Percentiles rank a stretch among this genome's conserved stretches.
Conservation (phyloP, 805 yeast genomes). For the Kazachstania martiniae region DNA sequence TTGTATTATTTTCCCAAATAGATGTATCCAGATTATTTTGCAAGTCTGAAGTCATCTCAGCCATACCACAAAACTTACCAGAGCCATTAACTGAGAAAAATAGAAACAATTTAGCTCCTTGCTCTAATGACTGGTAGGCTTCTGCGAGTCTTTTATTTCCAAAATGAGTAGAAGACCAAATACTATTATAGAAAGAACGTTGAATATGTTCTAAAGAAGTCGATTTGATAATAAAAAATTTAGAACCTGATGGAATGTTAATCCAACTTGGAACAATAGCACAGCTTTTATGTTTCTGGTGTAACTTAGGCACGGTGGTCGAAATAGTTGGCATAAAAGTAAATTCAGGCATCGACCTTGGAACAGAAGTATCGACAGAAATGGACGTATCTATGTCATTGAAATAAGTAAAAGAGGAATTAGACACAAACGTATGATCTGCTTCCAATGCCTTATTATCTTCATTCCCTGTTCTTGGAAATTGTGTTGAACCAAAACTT, state of each 20-base stretch:
- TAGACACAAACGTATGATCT: no score
- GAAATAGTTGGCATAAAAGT: no score
- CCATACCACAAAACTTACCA: slow-evolving; percentile 48
- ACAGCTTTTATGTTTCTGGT: slow-evolving; percentile 2
- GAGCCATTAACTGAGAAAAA: slow-evolving; percentile 50
- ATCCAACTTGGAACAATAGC: slow-evolving; percentile 20
- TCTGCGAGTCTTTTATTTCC: slow-evolving; percentile 43
- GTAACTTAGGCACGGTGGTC: background rate
- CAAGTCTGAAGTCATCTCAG: slow-evolving; percentile 36
- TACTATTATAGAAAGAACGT: slow-evolving; percentile 37
- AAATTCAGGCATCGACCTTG: no score
- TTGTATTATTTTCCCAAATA: slow-evolving; percentile 35
- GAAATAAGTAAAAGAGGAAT: no score
- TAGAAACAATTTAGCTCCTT: slow-evolving; percentile 31
- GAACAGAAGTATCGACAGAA: no score
- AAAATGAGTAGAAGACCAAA: slow-evolving; percentile 51
- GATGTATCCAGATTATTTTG: slow-evolving; percentile 26
- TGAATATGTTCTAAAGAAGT: slow-evolving; percentile 37
- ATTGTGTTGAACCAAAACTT: no score
- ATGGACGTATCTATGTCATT: no score
- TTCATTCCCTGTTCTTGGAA: no score
- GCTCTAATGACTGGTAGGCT: slow-evolving; percentile 25
- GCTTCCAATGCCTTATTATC: no score
- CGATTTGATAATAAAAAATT: slow-evolving; percentile 46
- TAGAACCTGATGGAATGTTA: slow-evolving; percentile 25